Conservation (phyloP, 2,329 filamentous ascomycete genomes). For the Arthrobotrys musiformis region DNA sequence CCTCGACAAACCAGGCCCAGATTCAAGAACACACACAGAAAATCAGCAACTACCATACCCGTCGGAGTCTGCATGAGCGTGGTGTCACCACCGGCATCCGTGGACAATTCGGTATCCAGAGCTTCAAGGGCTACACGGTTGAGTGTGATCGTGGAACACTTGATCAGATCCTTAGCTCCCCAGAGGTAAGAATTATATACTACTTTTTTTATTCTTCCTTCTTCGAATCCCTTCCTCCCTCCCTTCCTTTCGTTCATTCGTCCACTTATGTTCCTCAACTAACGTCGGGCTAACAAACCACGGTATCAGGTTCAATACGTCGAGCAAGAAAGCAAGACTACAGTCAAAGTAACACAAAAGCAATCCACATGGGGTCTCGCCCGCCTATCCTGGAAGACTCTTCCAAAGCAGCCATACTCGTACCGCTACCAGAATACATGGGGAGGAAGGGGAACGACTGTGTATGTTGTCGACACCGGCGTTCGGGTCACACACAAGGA, state of each 20-base stretch:
- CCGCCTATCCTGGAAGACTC: slow-evolving; percentile 66
- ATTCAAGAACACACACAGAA: slow-evolving; percentile 16
- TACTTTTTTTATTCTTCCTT: not conserved
- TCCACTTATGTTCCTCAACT: too few species aligned
- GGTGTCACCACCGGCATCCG: slow-evolving; percentile 5
- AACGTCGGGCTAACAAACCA: slow-evolving; percentile 8
- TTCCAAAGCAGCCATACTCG: slow-evolving; percentile 59
- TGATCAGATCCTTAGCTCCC: slow-evolving; percentile 14
- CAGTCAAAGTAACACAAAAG: slow-evolving; percentile 25
- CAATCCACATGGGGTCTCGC: slow-evolving; percentile 65
- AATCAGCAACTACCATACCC: slow-evolving; percentile 2
- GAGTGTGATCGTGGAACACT: slow-evolving; percentile 21
- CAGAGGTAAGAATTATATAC: too few species aligned
- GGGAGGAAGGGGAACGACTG: slow-evolving; percentile 61
- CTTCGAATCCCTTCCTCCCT: not conserved
- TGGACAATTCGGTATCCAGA: not conserved
- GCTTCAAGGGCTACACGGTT: slow-evolving; percentile 23
- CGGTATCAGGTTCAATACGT: slow-evolving; percentile 23
- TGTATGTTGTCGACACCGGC: slow-evolving; percentile 63
- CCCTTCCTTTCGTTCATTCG: too few species aligned
- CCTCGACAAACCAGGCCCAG: slow-evolving; percentile 59
- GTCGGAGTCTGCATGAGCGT: not conserved
- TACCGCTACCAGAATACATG: slow-evolving; percentile 59
- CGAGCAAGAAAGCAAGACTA: slow-evolving; percentile 12
- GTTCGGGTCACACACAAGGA: slow-evolving; percentile 60